Conservation (phyloP, 768 basidiomycete species). For the Rubroboletus satanas region DNA sequence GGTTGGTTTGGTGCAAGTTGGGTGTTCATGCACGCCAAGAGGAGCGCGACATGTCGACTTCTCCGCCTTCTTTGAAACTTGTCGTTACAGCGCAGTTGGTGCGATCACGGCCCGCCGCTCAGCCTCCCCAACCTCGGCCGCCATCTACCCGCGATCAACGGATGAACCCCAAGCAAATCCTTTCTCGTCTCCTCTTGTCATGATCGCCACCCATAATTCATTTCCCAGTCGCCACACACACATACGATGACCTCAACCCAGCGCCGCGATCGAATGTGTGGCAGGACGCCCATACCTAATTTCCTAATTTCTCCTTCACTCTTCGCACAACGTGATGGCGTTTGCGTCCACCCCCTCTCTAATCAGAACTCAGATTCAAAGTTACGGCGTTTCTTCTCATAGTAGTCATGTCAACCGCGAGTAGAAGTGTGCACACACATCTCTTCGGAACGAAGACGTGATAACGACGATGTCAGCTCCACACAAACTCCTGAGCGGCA, state of each 20-base stretch:
- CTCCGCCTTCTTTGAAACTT: slow-evolving; percentile 9
- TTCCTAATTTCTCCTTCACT: too few species aligned
- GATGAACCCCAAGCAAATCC: not conserved
- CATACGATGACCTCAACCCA: too few species aligned
- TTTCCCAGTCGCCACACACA: slow-evolving; percentile 8
- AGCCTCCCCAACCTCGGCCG: not conserved
- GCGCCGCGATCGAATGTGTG: too few species aligned
- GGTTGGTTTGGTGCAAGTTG: too few species aligned
- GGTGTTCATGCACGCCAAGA: not conserved
- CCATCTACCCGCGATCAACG: slow-evolving; percentile 15
- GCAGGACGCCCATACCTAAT: too few species aligned
- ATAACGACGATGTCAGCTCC: slow-evolving; percentile 3
- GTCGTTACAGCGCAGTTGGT: slow-evolving; percentile 16
- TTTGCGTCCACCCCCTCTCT: too few species aligned
- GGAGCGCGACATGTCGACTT: not conserved
- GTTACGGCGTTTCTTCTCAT: slow-evolving; percentile 5
- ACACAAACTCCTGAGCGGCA: slow-evolving; percentile 5
- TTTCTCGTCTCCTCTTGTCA: slow-evolving; percentile 4
- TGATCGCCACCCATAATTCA: slow-evolving; percentile 20
- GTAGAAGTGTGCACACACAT: too few species aligned
- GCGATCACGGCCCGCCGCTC: slow-evolving; percentile 13
- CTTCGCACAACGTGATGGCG: too few species aligned
- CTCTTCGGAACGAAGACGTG: not conserved
- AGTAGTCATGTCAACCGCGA: slow-evolving; percentile 19
- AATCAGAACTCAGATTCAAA: too few species aligned